Conservation (phyloP, 1,139 yeast species). For the Chernovozyma sophiae-reginae region DNA sequence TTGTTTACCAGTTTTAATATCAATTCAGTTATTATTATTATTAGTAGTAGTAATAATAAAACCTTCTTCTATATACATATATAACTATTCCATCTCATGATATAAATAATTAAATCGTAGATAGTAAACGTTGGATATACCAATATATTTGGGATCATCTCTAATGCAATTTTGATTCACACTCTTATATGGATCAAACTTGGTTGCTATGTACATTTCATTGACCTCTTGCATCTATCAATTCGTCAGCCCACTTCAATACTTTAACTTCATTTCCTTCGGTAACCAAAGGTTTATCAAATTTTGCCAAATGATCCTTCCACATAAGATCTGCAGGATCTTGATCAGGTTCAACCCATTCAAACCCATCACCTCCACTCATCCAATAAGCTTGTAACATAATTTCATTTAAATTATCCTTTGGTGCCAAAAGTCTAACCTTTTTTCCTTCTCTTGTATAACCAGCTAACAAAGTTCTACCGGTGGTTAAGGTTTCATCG, state of each 20-base stretch:
- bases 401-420: constrained; percentile 48
- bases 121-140: too few species aligned
- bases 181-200: constrained; percentile 1
- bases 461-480: constrained; percentile 31
- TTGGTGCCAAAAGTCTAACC: constrained; percentile 36
- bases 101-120: too few species aligned
- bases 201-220: constrained; percentile 1
- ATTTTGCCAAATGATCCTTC: constrained; percentile 34
- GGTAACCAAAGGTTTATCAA: constrained; percentile 18
- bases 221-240: constrained; percentile 8
- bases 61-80: too few species aligned
- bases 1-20: too few species aligned
- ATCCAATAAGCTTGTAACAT: constrained; percentile 75
- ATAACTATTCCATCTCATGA: too few species aligned
- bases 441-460: constrained; percentile 36
- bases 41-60: too few species aligned
- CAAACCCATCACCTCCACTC: constrained; percentile 69
- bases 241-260: constrained; percentile 36
- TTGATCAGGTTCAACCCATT: constrained; percentile 78
- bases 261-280: constrained; percentile 14
- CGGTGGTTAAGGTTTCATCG: constrained; percentile 21
- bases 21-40: too few species aligned
- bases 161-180: too few species aligned
- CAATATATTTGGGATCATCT: too few species aligned
- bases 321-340: constrained; percentile 70